A percentile compares a stretch with the other conserved stretches of the same genome.
phyloP scores from a whole-genome alignment of 345 rosid species.

The Dimocarpus longan region DNA sequence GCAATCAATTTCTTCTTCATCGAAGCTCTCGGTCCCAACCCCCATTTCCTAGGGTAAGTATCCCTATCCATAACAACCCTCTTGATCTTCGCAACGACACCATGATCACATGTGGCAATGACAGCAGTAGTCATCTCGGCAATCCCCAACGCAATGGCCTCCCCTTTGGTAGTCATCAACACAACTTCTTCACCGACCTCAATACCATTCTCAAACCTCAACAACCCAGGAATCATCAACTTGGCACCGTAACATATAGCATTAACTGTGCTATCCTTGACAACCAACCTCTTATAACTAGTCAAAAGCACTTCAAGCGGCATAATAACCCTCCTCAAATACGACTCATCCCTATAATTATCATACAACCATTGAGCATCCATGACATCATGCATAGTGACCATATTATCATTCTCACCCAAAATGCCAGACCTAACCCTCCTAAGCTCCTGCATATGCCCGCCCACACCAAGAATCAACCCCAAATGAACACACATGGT shows the following conservation, averaged over 20 bases:
- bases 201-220: conserved; percentile 90
- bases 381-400: conserved; percentile 96
- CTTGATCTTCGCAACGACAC: conserved; percentile 94
- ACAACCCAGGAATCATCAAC: conserved; percentile 85
- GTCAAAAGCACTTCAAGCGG: conserved; percentile 85
- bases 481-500: conserved; percentile 96
- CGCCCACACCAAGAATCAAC: conserved; percentile 89
- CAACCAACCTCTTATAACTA: conserved; percentile 91
- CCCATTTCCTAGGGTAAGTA: conserved; percentile 97
- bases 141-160: conserved; percentile 87
- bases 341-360: conserved; percentile 64
- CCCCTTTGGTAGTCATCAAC: conserved; percentile 95
- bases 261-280: conserved; percentile 92
- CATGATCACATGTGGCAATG: conserved; percentile 95
- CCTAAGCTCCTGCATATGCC: conserved; percentile 94
- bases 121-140: conserved; percentile 99
- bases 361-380: conserved; percentile 93
- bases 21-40: conserved; percentile 84
- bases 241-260: conserved; percentile 97
- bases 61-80: conserved; percentile 98
- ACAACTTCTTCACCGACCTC: conserved; percentile 90
- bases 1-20: conserved; percentile 84
- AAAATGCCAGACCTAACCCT: conserved; percentile 91
- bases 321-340: conserved; percentile 88
- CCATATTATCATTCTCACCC: conserved; percentile 97